phyloP scores from a whole-genome alignment of 2,329 filamentous ascomycete species.

The Exutisphaerella laricina region DNA sequence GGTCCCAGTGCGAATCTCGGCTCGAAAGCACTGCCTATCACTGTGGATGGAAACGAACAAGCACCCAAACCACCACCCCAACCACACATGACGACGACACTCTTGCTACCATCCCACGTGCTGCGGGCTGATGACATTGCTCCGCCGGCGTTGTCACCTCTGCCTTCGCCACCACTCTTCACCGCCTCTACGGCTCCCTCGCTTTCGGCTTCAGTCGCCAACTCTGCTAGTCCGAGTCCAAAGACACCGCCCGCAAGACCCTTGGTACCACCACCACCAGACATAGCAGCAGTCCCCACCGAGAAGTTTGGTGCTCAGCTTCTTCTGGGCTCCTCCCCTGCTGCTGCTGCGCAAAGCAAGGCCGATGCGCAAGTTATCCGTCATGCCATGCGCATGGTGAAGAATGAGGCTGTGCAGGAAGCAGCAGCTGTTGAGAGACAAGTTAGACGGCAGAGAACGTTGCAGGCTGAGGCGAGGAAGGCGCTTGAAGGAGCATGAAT shows the following conservation, averaged over 20 bases:
- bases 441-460: conserved; percentile 13
- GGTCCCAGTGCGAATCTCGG: no score
- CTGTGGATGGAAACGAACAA: neutral
- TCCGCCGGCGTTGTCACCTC: neutral
- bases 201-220: neutral
- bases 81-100: neutral
- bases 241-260: neutral
- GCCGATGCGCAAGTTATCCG: conserved; percentile 10
- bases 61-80: neutral
- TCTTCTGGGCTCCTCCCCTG: no score
- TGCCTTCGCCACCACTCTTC: conserved; percentile 12
- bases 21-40: no score
- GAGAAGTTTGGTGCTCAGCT: no score
- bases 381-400: conserved; percentile 17
- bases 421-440: conserved; percentile 21
- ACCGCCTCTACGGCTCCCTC: conserved; percentile 12
- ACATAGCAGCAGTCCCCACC: no score
- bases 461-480: conserved; percentile 7
- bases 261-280: no score
- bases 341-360: neutral
- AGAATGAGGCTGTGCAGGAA: conserved; percentile 19
- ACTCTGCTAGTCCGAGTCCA: neutral
- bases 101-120: conserved; percentile 14
- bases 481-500: neutral
- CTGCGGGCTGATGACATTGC: conserved; percentile 11